Base-by-base conservation (phyloP, 129 eudicot species). In the Erigeron canadensis region DNA sequence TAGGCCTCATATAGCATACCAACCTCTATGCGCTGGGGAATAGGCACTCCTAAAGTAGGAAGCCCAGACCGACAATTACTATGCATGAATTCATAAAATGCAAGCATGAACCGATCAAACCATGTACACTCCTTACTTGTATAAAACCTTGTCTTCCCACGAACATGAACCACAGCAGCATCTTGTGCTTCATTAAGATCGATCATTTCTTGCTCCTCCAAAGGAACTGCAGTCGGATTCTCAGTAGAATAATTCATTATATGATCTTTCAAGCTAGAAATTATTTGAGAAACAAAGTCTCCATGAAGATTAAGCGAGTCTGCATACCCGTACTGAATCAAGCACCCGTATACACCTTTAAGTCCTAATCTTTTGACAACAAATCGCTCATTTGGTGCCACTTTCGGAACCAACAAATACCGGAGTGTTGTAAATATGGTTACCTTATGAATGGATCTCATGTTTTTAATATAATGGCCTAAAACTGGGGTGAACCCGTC, bases 1-100 rank as follows among this genome's bases (percentile, higher is more conserved):
- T 79, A 88, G 12, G 95, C 88, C 74, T 85, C 95, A 6, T 88
- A 88, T 40, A 84, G 84, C 95, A 85, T 88, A 11, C 90, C 95
- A n/a, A 88, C 88, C 79, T 88, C 95, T 10, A 85, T 80, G 44
- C 86, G 84, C 69, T 88, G 87, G 1, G 63, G 77, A 57, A 82
- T 54, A 0, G 90, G 89, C 50, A 85, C 87, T 3, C 84, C 83
- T 45, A 83, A 63, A 22, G 90, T 76, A 19, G 95, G 95, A 55
- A 88, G 71, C 2, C 90, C 80, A 13, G 90, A 85, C 81, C 95
- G 72, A 70, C 95, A 88, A 75, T 82, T 88, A 72, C 89, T 87
- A 72, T 88, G 95, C 82, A 85, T 62, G 51, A 80, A 80, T 63
- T 85, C 90, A 75, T 88, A 88, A 77, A 88, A 88, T 1, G 66